A percentile compares a stretch with the other conserved stretches of the same genome.
phyloP scores from a whole-genome alignment of 163 green algal species.

The Botryococcus braunii region DNA sequence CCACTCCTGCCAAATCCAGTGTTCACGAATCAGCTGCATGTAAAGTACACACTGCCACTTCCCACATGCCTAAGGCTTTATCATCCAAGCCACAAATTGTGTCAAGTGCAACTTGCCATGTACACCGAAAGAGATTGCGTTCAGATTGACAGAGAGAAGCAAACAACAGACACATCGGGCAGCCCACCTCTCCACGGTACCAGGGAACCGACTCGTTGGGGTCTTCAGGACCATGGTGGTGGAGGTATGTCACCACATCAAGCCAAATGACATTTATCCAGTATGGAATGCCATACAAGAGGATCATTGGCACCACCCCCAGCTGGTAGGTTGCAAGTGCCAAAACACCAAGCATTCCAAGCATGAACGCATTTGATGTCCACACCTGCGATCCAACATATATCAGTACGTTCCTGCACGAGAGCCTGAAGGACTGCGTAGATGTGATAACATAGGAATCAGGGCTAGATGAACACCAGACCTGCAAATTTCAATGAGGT shows the following conservation, averaged over 20 bases:
- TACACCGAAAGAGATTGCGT: too few relatives aligned
- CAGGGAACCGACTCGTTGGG: constrained; percentile 77
- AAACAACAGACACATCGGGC: too few relatives aligned
- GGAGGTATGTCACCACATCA: constrained; percentile 93
- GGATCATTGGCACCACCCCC: constrained; percentile 71
- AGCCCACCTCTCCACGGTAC: constrained; percentile 75
- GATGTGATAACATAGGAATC: too few relatives aligned
- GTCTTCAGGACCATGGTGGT: constrained; percentile 83
- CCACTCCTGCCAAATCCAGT: constrained; percentile 65
- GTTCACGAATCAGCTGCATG: too few relatives aligned
- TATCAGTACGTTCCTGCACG: too few relatives aligned
- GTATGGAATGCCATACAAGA: constrained; percentile 90
- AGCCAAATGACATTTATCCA: constrained; percentile 90
- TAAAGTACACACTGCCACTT: not conserved
- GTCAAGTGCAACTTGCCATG: too few relatives aligned
- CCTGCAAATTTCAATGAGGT: too few relatives aligned
- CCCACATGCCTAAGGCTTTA: not conserved
- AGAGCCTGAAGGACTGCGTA: too few relatives aligned
- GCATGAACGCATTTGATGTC: constrained; percentile 76
- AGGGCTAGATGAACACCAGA: too few relatives aligned
- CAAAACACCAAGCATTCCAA: constrained; percentile 74
- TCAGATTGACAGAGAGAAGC: too few relatives aligned
- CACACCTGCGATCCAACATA: constrained; percentile 39
- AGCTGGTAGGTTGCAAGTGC: constrained; percentile 59
- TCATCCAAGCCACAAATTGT: not conserved